Conservation (phyloP, 1,139 yeast genomes). For the Nakaseomyces uthaithaninus region DNA sequence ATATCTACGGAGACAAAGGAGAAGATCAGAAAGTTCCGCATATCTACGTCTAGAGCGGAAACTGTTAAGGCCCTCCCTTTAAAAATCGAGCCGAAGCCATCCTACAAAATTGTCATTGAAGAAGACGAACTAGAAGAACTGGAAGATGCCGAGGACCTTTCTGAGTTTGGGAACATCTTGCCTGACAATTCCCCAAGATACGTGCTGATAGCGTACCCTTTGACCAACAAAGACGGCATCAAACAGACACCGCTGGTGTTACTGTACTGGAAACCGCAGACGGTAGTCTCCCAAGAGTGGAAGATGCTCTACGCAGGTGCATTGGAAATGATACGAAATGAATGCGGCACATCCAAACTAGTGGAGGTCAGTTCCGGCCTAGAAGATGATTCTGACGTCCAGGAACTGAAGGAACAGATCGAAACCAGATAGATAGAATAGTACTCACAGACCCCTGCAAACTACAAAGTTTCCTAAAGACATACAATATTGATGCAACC, state of each 20-base stretch:
- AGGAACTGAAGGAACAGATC: conserved; percentile 25
- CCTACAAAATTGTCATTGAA: conserved; percentile 49
- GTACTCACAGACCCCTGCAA: too few relatives aligned
- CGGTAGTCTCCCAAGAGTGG: conserved; percentile 61
- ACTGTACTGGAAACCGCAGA: conserved; percentile 78
- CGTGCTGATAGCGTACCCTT: conserved; percentile 70
- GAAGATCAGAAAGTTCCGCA: conserved; percentile 60
- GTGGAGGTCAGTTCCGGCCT: conserved; percentile 30
- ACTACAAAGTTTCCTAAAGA: too few relatives aligned
- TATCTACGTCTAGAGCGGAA: conserved; percentile 58
- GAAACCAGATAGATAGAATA: conserved; percentile 11
- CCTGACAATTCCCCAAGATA: conserved; percentile 81
- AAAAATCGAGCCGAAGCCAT: conserved; percentile 38
- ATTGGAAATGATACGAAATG: conserved; percentile 64
- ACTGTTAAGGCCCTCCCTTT: conserved; percentile 54
- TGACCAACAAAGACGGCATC: conserved; percentile 61
- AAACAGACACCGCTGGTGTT: conserved; percentile 65
- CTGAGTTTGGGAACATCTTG: conserved; percentile 60
- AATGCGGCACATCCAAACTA: conserved; percentile 46
- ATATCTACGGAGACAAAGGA: conserved; percentile 59
- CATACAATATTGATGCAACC: too few relatives aligned
- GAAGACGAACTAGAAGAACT: conserved; percentile 37
- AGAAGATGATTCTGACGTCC: conserved; percentile 31
- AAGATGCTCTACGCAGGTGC: conserved; percentile 91
- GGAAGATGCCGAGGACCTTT: conserved; percentile 34